Percentiles rank a stretch among this genome's conserved stretches.
Conservation (phyloP, 768 basidiomycete genomes). For the Russula lepida region DNA sequence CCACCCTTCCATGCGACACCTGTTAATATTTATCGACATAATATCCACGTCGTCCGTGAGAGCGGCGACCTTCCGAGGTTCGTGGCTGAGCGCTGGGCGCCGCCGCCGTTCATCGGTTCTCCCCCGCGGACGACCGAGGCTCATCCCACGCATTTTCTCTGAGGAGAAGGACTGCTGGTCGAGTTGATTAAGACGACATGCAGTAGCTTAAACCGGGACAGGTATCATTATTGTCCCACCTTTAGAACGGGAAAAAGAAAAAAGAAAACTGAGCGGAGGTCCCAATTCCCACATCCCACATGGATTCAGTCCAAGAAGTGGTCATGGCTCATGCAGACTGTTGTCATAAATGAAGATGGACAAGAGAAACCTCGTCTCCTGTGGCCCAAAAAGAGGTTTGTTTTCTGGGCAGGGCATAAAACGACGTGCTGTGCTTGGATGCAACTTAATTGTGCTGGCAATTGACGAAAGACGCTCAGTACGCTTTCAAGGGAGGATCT, state of each 20-base stretch:
- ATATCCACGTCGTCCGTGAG: not conserved
- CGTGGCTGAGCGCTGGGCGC: slow-evolving; percentile 1
- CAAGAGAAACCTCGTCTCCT: not conserved
- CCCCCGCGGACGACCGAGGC: not conserved
- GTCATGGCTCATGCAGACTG: not conserved
- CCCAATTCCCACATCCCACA: not conserved
- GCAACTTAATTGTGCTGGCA: not conserved
- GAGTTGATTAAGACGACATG: not conserved
- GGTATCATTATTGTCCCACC: not conserved
- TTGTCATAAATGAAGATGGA: not conserved
- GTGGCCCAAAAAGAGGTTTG: not conserved
- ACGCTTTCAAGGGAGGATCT: no score
- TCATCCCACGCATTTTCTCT: not conserved
- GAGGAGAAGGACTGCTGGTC: not conserved
- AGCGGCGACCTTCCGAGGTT: not conserved
- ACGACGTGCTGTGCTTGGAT: not conserved
- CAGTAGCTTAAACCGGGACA: not conserved
- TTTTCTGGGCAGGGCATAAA: not conserved
- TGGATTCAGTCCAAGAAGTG: not conserved
- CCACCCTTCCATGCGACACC: not conserved
- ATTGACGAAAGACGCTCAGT: not conserved
- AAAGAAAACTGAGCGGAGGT: not conserved
- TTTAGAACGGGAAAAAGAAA: not conserved
- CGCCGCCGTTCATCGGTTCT: not conserved
- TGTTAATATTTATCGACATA: not conserved